phyloP scores from a whole-genome alignment of 768 basidiomycete genomes.

The Lentinula sp. region DNA sequence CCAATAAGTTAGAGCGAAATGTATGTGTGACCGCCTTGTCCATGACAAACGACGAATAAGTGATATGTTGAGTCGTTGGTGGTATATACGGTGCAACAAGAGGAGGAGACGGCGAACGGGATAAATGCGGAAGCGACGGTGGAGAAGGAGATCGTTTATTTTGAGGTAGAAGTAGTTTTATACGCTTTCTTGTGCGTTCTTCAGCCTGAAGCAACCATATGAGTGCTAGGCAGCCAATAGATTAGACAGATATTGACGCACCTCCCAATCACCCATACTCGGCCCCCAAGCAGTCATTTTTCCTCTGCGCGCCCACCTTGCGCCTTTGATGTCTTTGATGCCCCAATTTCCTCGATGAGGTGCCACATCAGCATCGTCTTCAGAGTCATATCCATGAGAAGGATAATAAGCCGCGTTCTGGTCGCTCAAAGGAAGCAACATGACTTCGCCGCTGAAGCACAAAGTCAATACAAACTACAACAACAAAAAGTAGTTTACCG shows the following conservation, averaged over 20 bases:
- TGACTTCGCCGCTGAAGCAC: conserved; percentile 19
- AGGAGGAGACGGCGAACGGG: conserved; percentile 71
- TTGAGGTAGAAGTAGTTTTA: conserved; percentile 60
- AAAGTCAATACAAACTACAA: background rate
- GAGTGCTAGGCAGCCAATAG: conserved; percentile 5
- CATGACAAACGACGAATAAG: conserved; percentile 80
- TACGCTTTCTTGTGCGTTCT: conserved; percentile 76
- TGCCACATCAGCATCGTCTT: conserved; percentile 39
- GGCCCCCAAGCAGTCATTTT: conserved; percentile 85
- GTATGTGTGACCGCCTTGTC: conserved; percentile 81
- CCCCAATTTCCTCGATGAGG: conserved; percentile 77
- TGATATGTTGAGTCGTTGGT: conserved; percentile 61
- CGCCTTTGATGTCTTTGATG: conserved; percentile 65
- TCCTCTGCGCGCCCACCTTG: conserved; percentile 76
- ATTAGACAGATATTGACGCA: conserved; percentile 21
- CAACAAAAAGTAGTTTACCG: background rate
- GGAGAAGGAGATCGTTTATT: conserved; percentile 66
- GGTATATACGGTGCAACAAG: conserved; percentile 69
- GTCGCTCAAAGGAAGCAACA: conserved; percentile 56
- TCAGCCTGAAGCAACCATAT: conserved; percentile 48
- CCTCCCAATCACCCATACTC: conserved; percentile 83
- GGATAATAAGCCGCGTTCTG: conserved; percentile 82
- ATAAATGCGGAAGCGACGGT: conserved; percentile 66
- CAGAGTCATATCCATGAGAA: conserved; percentile 65
- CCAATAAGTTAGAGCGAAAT: conserved; percentile 71